Evolutionary conservation across 2,329 filamentous ascomycete species (phyloP).

Genomic region (Bipolaris bicolor): DNA sequence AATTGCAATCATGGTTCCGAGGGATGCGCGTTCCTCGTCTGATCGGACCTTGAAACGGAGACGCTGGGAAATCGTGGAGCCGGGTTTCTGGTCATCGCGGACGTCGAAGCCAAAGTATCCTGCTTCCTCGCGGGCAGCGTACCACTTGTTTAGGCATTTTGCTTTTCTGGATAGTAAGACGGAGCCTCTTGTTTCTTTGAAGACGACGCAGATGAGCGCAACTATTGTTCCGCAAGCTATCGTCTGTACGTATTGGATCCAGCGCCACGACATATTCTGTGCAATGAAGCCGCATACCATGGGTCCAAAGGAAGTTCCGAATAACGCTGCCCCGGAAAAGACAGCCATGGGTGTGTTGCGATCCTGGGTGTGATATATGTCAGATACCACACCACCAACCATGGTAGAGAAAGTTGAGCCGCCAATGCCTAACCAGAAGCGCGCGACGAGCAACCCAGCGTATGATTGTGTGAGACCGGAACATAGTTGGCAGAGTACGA

Average conservation of each 20-base stretch:
- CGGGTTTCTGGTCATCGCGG: constrained; percentile 26
- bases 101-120: constrained; percentile 66
- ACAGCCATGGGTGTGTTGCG: constrained; percentile 90
- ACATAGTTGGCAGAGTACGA: constrained; percentile 72
- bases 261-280: constrained; percentile 73
- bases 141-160: constrained; percentile 75
- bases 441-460: constrained; percentile 74
- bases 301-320: constrained; percentile 81
- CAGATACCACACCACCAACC: constrained; percentile 88
- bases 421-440: constrained; percentile 79
- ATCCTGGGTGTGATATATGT: constrained; percentile 78
- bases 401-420: constrained; percentile 83
- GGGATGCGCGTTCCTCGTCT: constrained; percentile 74
- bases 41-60: constrained; percentile 81
- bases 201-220: constrained; percentile 68
- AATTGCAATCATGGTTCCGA: constrained; percentile 72
- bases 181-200: constrained; percentile 81
- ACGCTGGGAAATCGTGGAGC: constrained; percentile 54
- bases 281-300: constrained; percentile 73
- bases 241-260: constrained; percentile 87
- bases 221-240: constrained; percentile 71
- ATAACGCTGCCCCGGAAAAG: constrained; percentile 78
- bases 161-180: constrained; percentile 82
- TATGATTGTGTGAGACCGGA: constrained; percentile 74
- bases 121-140: constrained; percentile 70